phyloP scores from a whole-genome alignment of 345 rosid genomes.

The Citrus glauca region DNA sequence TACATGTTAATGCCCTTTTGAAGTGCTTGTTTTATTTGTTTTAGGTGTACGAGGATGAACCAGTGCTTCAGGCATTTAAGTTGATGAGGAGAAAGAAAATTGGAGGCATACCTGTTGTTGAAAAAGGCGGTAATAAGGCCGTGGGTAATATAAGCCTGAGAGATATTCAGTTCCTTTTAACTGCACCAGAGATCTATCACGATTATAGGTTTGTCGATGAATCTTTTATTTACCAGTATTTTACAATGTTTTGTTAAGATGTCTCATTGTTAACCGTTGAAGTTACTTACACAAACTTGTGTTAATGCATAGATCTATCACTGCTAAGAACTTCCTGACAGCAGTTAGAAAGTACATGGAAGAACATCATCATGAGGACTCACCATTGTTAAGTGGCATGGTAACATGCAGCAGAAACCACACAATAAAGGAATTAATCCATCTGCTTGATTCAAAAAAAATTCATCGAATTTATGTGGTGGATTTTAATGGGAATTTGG shows the following conservation, averaged over 20 bases:
- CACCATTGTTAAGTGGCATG: conserved; percentile 58
- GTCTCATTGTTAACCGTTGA: not conserved
- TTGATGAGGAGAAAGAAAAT: conserved; percentile 75
- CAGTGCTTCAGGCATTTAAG: conserved; percentile 98
- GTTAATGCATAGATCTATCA: conserved; percentile 58
- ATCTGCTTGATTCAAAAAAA: conserved; percentile 61
- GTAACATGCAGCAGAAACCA: conserved; percentile 61
- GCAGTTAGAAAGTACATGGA: conserved; percentile 69
- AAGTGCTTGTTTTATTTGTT: conserved; percentile 3
- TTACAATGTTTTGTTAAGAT: conserved; percentile 5
- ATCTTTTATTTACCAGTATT: not conserved
- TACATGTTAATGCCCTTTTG: not conserved
- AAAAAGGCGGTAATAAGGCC: conserved; percentile 52
- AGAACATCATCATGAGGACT: conserved; percentile 39
- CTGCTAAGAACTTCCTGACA: conserved; percentile 71
- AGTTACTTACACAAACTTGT: not conserved
- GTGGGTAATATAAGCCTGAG: conserved; percentile 87
- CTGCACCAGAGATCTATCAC: conserved; percentile 88
- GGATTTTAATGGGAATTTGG: conserved; percentile 73
- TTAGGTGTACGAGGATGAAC: conserved; percentile 84
- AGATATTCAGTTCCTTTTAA: conserved; percentile 87
- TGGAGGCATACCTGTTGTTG: conserved; percentile 83
- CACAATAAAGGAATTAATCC: conserved; percentile 72
- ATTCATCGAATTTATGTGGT: conserved; percentile 80
- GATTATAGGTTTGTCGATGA: conserved; percentile 58